Conservation (phyloP, 1,284 basidiomycete species). For the Moesziomyces aphidis region DNA sequence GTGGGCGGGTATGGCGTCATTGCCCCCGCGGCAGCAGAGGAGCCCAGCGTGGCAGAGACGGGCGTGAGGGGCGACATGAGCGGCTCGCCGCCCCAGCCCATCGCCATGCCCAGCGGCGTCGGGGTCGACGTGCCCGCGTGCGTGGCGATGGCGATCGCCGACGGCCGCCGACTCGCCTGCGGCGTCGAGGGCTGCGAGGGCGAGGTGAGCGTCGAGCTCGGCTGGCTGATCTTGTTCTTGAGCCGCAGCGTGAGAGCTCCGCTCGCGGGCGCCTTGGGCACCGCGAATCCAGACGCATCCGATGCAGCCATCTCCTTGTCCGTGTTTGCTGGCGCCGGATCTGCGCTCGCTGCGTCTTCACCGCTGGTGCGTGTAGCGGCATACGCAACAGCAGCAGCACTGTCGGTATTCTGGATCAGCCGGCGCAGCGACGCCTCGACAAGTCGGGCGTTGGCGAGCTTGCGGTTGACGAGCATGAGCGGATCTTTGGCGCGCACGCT, state of each 20-base stretch:
- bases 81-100: conserved; percentile 36
- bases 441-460: conserved; percentile 58
- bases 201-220: conserved; percentile 21
- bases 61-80: conserved; percentile 46
- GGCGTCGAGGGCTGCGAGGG: conserved; percentile 27
- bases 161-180: conserved; percentile 12
- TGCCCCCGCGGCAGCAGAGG: conserved; percentile 3
- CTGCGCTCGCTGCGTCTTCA: background rate
- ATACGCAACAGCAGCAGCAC: conserved; percentile 40
- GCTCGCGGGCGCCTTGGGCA: conserved; percentile 33
- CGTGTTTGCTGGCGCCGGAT: background rate
- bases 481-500: conserved; percentile 29
- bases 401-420: conserved; percentile 55
- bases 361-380: conserved; percentile 15
- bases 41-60: conserved; percentile 4
- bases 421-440: conserved; percentile 53
- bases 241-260: conserved; percentile 34
- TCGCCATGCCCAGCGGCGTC: conserved; percentile 23
- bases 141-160: conserved; percentile 3
- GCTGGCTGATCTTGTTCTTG: conserved; percentile 31
- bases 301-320: conserved; percentile 4
- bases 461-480: conserved; percentile 55
- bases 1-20: conserved; percentile 37
- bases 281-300: conserved; percentile 15
- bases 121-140: conserved; percentile 3